Base-by-base conservation (phyloP, 805 yeast genomes). In the Zygoascus flipseniorum region DNA sequence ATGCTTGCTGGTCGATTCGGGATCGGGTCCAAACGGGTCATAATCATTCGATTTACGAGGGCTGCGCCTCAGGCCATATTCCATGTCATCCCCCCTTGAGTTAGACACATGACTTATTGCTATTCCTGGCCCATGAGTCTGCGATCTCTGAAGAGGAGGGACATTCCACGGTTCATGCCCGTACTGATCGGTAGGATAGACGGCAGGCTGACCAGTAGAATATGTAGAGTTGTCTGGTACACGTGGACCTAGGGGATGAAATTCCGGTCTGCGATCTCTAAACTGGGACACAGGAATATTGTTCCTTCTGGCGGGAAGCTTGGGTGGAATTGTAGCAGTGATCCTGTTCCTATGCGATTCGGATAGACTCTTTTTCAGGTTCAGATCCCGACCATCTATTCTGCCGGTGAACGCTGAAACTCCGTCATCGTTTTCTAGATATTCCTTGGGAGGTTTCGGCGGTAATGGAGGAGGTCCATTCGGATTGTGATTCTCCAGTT, bases 191-290 rank as follows among this genome's bases (percentile, higher is more conserved):
- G 44, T 19, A 14, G 13, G 44, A 42, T 42, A 19, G 26, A 14
- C 26, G 3, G 13, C 16, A 10, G 44, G 9, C 5, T 42, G 26
- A 6, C 11, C 18, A 5, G 18, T 42, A 11, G 26, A 16, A 42
- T 18, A 18, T 4, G 23, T 42, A 18, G 23, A 13, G 23, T 5
- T n/a, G 13, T 42, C 26, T 3, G 44, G 44, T 14, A 4, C 26
- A 42, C 60, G 54, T 9, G 60, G 60, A 3, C 60, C 60, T 23
- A 50, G 43, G 2, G 59, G 59, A 31, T 58, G 60, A 37, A 41
- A 49, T 2, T 44, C 48, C 16, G 60, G 56, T 28, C 59, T 20
- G 37, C 56, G 32, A 23, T 57, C 58, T 2, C 43, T 37, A 26
- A 55, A 48, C 41, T 50, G 54, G 20, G 52, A 44, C 6, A 54